These are phyloP conservation scores for Vittaforma corneae DNA, from an alignment of 371 early-diverging fungal species.

Conservation along the genomic window DNA sequence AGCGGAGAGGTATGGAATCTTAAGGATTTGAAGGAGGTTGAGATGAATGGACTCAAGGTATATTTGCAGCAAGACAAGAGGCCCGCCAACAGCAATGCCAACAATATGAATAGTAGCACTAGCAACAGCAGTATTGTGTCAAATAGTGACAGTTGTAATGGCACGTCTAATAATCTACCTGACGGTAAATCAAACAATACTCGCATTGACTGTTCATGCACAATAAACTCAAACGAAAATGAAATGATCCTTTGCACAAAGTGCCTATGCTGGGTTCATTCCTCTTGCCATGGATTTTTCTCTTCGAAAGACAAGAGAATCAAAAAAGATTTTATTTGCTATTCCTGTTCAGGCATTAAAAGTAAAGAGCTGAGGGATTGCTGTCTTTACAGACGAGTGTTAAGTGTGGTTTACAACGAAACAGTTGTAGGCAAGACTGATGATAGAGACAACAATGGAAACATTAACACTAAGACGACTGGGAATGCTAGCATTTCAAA, in stretches of 20 bases:
- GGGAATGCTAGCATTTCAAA: too few relatives aligned
- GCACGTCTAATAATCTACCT: not conserved
- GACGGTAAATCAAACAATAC: not conserved
- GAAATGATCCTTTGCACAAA: conserved; percentile 46
- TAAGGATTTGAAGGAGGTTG: too few relatives aligned
- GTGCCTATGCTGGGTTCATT: conserved; percentile 46
- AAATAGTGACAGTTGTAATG: not conserved
- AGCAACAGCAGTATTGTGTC: not conserved
- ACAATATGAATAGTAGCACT: not conserved
- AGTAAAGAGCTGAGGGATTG: conserved; percentile 6
- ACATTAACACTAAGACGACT: too few relatives aligned
- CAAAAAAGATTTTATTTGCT: conserved; percentile 28
- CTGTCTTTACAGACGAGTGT: conserved; percentile 23
- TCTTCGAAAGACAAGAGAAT: conserved; percentile 48
- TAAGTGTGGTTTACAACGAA: conserved; percentile 36
- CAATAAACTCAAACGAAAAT: conserved; percentile 10
- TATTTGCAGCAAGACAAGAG: not conserved
- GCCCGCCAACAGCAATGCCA: not conserved
- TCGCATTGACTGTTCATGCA: conserved; percentile 35
- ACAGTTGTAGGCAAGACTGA: not conserved
- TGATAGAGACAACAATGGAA: too few relatives aligned
- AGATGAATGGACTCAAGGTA: not conserved
- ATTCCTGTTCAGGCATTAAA: conserved; percentile 3
- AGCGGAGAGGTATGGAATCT: too few relatives aligned
- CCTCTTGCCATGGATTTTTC: conserved; percentile 53